phyloP scores from a whole-genome alignment of 768 basidiomycete genomes.

The Termitomyces sp. region DNA sequence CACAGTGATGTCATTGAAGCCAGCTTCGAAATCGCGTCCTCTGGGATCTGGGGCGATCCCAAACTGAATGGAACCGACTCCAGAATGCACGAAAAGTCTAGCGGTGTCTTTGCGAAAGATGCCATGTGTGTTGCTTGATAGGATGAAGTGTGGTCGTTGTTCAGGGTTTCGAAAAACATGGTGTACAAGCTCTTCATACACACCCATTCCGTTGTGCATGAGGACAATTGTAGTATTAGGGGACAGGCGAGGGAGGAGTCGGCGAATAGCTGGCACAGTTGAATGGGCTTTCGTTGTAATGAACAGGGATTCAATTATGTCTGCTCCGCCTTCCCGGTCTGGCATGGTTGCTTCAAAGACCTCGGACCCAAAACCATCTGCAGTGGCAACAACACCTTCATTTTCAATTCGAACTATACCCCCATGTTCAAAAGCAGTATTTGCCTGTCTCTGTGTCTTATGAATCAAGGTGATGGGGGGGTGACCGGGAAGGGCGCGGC shows the following conservation, averaged over 20 bases:
- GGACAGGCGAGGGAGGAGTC: conserved; percentile 58
- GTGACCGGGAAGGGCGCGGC: conserved; percentile 43
- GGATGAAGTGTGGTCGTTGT: conserved; percentile 78
- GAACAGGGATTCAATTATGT: conserved; percentile 69
- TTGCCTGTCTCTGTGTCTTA: conserved; percentile 38
- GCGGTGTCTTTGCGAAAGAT: conserved; percentile 47
- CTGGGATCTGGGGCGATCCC: conserved; percentile 69
- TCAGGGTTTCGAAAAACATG: conserved; percentile 67
- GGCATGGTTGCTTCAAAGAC: conserved; percentile 24
- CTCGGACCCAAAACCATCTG: conserved; percentile 45
- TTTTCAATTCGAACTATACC: conserved; percentile 42
- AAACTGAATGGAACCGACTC: conserved; percentile 67
- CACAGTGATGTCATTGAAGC: conserved; percentile 29
- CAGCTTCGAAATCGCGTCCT: conserved; percentile 59
- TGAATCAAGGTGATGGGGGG: conserved; percentile 69
- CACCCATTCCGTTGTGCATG: conserved; percentile 93
- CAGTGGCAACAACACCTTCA: conserved; percentile 36
- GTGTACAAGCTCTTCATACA: conserved; percentile 72
- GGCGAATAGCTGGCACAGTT: conserved; percentile 50
- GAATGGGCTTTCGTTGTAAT: conserved; percentile 76
- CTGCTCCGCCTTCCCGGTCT: conserved; percentile 6
- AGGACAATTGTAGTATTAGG: conserved; percentile 78
- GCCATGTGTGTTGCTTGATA: conserved; percentile 80
- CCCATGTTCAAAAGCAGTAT: conserved; percentile 24
- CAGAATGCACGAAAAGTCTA: conserved; percentile 62